These are phyloP conservation scores for Botrytis porri DNA, from an alignment of 2,329 filamentous ascomycete species.

Conservation along the genomic window DNA sequence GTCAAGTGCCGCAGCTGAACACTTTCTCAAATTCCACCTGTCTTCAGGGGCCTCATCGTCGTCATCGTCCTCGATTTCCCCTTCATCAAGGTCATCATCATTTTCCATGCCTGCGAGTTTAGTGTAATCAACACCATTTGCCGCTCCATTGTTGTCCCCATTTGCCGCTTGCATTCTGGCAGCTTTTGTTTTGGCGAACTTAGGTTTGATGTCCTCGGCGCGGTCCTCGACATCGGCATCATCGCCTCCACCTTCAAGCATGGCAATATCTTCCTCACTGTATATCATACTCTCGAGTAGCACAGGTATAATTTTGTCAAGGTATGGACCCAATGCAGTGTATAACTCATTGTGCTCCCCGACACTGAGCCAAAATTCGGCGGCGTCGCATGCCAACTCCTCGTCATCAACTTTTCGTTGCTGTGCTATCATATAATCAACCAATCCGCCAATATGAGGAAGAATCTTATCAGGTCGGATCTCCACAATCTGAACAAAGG, in stretches of 20 bases:
- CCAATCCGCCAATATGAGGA: constrained; percentile 81
- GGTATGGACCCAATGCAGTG: constrained; percentile 70
- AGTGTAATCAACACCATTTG: constrained; percentile 54
- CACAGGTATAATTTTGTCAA: constrained; percentile 83
- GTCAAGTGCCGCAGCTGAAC: constrained; percentile 91
- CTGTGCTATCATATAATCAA: constrained; percentile 89
- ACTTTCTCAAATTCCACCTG: constrained; percentile 93
- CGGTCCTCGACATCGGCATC: constrained; percentile 92
- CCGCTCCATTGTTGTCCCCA: constrained; percentile 49
- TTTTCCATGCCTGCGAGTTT: constrained; percentile 46
- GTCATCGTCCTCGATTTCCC: constrained; percentile 78
- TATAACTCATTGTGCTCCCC: constrained; percentile 83
- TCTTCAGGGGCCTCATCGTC: constrained; percentile 83
- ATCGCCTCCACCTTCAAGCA: constrained; percentile 78
- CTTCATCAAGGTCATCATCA: constrained; percentile 78
- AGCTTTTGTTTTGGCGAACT: constrained; percentile 72
- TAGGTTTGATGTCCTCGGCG: constrained; percentile 85
- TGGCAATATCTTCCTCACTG: constrained; percentile 84
- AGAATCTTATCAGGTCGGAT: constrained; percentile 85
- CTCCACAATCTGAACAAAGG: constrained; percentile 89
- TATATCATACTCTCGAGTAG: constrained; percentile 95
- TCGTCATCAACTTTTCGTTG: constrained; percentile 79
- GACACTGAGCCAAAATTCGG: constrained; percentile 95
- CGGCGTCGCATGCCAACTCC: constrained; percentile 88
- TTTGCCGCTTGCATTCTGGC: constrained; percentile 43